These are phyloP conservation scores for Macrolepiota fuliginosa DNA, from an alignment of 768 basidiomycete species.

Conservation along the genomic window DNA sequence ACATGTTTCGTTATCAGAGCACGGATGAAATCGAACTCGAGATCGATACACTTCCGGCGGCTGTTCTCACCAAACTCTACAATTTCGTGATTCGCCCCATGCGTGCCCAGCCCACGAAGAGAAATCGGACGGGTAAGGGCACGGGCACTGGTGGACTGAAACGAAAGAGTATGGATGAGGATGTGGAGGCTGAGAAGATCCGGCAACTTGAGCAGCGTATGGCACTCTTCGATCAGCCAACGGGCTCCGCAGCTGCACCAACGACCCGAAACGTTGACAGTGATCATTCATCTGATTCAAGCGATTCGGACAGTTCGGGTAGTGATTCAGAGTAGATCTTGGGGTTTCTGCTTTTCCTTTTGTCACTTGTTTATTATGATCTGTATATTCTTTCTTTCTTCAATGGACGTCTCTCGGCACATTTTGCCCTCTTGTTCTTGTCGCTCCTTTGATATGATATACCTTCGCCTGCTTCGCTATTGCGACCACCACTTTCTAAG, in stretches of 20 bases:
- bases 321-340: conserved; percentile 70
- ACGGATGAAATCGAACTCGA: conserved; percentile 98
- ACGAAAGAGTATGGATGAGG: conserved; percentile 96
- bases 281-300: conserved; percentile 78
- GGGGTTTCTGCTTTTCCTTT: conserved; percentile 15
- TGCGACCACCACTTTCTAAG: background rate
- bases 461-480: conserved; percentile 16
- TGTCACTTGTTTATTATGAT: conserved; percentile 18
- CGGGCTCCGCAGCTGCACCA: conserved; percentile 35
- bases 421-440: conserved; percentile 3
- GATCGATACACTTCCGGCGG: conserved; percentile 86
- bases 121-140: conserved; percentile 69
- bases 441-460: conserved; percentile 12
- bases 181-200: conserved; percentile 94
- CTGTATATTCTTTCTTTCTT: conserved; percentile 36
- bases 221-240: conserved; percentile 71
- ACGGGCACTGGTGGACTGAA: conserved; percentile 88
- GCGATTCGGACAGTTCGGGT: conserved; percentile 76
- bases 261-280: conserved; percentile 51
- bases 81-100: conserved; percentile 88
- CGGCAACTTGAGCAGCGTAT: conserved; percentile 86
- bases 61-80: conserved; percentile 90
- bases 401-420: conserved; percentile 7
- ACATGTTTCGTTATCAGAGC: conserved; percentile 50
- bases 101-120: conserved; percentile 57